A percentile compares a stretch with the other conserved stretches of the same genome.
Conservation (phyloP, 768 basidiomycete genomes). For the Coprinopsis sp. region DNA sequence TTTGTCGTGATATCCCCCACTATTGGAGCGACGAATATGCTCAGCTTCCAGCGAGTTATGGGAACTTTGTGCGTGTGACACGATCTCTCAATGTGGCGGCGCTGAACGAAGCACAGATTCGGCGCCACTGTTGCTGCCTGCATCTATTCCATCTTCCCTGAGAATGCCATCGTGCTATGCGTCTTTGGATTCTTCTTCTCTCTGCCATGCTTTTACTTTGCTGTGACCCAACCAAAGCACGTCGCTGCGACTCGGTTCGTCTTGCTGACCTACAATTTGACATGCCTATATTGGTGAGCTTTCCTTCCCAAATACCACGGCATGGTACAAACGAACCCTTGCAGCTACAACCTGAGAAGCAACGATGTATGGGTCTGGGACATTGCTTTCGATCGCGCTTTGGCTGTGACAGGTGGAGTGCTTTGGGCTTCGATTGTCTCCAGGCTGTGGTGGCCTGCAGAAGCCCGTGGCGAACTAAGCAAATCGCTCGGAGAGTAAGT, state of each 20-base stretch:
- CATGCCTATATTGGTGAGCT: conserved; percentile 62
- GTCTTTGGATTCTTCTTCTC: conserved; percentile 87
- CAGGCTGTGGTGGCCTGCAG: conserved; percentile 93
- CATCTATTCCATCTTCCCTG: conserved; percentile 71
- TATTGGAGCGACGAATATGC: conserved; percentile 87
- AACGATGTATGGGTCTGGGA: conserved; percentile 53
- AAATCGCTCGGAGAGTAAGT: conserved; percentile 80
- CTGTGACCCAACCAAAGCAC: conserved; percentile 74
- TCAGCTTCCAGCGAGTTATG: conserved; percentile 76
- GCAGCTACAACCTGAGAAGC: conserved; percentile 76
- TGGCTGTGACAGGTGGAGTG: conserved; percentile 81
- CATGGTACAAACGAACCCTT: neutral
- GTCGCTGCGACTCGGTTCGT: conserved; percentile 76
- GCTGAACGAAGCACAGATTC: conserved; percentile 39
- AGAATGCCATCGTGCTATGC: conserved; percentile 68
- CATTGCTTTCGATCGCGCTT: conserved; percentile 73
- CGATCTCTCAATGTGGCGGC: conserved; percentile 1
- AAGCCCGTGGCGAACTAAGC: conserved; percentile 84
- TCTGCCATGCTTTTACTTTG: conserved; percentile 90
- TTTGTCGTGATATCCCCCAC: conserved; percentile 91
- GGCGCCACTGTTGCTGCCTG: conserved; percentile 75
- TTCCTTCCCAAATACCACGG: neutral
- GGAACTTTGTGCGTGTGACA: conserved; percentile 68
- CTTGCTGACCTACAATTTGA: conserved; percentile 85
- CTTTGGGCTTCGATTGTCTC: conserved; percentile 88